Evolutionary conservation across 2,329 filamentous ascomycete species (phyloP), one percentile per base, ranked within the genome.

Genomic region (Biscogniauxia mediterranea): DNA sequence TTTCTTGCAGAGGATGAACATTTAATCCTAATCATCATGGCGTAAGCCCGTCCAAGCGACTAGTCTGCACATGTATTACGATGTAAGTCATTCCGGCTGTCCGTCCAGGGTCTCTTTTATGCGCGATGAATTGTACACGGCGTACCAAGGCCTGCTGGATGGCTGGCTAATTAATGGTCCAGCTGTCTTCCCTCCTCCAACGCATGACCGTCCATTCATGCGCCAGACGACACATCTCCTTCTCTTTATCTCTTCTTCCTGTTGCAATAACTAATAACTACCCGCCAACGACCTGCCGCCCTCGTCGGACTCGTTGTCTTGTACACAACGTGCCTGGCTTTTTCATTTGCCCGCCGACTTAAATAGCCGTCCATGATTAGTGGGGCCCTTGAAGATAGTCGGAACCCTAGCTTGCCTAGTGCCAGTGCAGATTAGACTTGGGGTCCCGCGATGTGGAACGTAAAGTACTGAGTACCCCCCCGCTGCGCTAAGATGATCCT

Each of bases 91-190:
- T 70, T 32, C 61, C 68, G 61, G 66, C 60, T 38, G 54, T 26
- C 54, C 38, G 15, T 15, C 19, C 23, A 21, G 61, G 61, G 54
- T 55, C 49, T 63, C 65, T 61, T 71, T 74, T 67, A 78, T 78
- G 77, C 77, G 77, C 67, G 74, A 75, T 76, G 73, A 75, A 71
- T 64, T 75, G 72, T 72, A 68, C 60, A 32, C 28, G 65, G 57
- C 59, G 60, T 66, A 57, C 64, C 52, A 56, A 11, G 19, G 21
- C 26, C 54, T 20, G 8, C 54, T 21, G 6, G 23, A 32, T 54
- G 52, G 38, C 6, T 46, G 38, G 38, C 38, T 20, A 26, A 21
- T 15, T 52, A 26, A 21, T 15, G 15, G 23, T 11, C 20, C 23
- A 52, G 50, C 19, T 25, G 50, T 52, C 50, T 21, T 50, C 46